Base-by-base conservation (phyloP, 192 early-diverging fungal genomes). In the Coemansia sp. region DNA sequence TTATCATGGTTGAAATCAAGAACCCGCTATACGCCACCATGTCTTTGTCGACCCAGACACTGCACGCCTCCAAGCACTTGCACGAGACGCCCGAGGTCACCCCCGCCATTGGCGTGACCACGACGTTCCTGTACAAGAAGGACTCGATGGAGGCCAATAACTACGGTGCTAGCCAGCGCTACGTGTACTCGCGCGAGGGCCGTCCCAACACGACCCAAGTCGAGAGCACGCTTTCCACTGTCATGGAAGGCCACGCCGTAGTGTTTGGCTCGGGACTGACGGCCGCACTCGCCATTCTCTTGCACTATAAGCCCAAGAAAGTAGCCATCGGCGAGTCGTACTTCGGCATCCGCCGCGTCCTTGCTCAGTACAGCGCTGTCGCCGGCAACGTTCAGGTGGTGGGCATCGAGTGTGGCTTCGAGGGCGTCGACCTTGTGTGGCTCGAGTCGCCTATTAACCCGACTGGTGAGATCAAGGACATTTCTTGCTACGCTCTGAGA, bases 401-500 rank as follows among this genome's bases (percentile, higher is more conserved):
- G 1, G 69, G 73, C 18, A 22, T 75, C 39, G 76, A 85, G 39
- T 73, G 71, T 52, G 15, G 70, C 27, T 71, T 61, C 33, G 67
- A 77, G 36, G 70, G 68, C 44, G 88, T 86, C 5, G 87, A 91
- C 55, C 50, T 90, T n/a, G 73, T 91, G 33, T 86, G 84, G 81
- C 49, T 93, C 29, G 90, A 90, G 68, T 86, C 85, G 34, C 91
- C 89, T 5, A 60, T 81, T 31, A 90, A 89, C 73, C 90, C 89
- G 1, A 78, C 73, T 4, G 91, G 90, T 34, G 87, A 90, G 70
- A 77, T 87, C 7, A 24, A 50, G 40, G 86, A 83, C 33, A 62
- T 81, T 16, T 22, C 50, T 34, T 62, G 70, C 46, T 85, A 81
- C 41, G 69, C 77, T 38, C 76, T 86, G 62, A 52, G 83, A 15